Evolutionary conservation across 495 filamentous ascomycete species (phyloP), one percentile per base, ranked within the genome.

Genomic region (Tuber magnatum): DNA sequence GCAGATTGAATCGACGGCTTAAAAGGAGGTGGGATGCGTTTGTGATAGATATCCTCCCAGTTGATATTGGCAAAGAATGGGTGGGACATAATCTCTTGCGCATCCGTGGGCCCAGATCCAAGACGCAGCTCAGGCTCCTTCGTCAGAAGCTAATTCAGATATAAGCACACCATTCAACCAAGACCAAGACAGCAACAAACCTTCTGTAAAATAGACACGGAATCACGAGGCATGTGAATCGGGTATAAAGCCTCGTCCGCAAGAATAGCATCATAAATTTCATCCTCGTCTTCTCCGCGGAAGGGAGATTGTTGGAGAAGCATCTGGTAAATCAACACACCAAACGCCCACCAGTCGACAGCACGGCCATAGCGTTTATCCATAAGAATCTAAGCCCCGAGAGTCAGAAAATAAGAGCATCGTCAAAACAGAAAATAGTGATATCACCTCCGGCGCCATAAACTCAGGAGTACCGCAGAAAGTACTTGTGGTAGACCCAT

Each of bases 281-380:
- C 95, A 84, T 99, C 95, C 83, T 99, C 95, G 82, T 99, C 95
- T 83, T 99, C 95, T 81, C 95, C 95, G 82, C 95, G 92, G 92
- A 99, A 99, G 5, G 95, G 95, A 39, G 94, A 97, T 83, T 99
- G 95, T 82, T 99, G 95, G 61, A 99, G 89, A 68, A 99, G 90
- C 95, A 99, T 99, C 86, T 99, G 95, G 84, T 99, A 99, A 77
- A 99, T 99, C 76, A 99, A 86, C 46, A 99, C 95, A 81, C 95
- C 95, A 84, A 99, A 99, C n/a, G 95, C 95, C 95, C 95, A 99
- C 95, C 95, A 99, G 84, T 99, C 95, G 74, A 99, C 95, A n/a
- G 95, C 94, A 71, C 95, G 90, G 56, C 94, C 95, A 83, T 98
- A 99, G 83, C 97, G 97, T 87, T 98, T 98, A 84, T 99, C 95